Conservation (phyloP, 306 rosid species). For the Lathyrus oleraceus region DNA sequence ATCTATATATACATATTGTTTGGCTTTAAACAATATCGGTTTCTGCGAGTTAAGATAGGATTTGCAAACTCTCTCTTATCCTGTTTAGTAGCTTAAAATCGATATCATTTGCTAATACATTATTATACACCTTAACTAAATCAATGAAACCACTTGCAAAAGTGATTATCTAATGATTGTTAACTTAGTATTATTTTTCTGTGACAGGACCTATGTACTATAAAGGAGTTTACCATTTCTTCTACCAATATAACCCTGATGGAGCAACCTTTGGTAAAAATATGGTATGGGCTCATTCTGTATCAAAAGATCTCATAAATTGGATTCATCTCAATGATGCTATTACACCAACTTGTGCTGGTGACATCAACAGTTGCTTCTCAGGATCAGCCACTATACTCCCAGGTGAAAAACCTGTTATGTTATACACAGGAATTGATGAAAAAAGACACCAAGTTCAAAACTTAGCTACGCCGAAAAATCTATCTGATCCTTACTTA, state of each 20-base stretch:
- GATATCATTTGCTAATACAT: too few species aligned
- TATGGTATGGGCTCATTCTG: conserved; percentile 61
- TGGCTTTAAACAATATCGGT: too few species aligned
- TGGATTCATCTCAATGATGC: conserved; percentile 16
- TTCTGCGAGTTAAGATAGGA: too few species aligned
- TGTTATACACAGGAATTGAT: conserved; percentile 52
- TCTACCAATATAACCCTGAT: conserved; percentile 57
- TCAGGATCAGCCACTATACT: conserved; percentile 60
- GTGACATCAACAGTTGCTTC: conserved; percentile 53
- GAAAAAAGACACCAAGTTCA: conserved; percentile 45
- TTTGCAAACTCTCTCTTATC: too few species aligned
- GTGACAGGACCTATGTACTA: conserved; percentile 54
- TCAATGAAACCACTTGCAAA: too few species aligned
- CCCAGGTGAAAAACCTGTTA: conserved; percentile 34
- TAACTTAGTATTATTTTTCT: background rate
- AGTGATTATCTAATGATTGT: background rate
- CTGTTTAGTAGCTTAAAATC: too few species aligned
- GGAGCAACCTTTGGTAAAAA: conserved; percentile 46
- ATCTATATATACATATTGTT: too few species aligned
- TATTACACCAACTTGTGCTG: conserved; percentile 4
- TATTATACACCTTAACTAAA: too few species aligned
- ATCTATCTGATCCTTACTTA: conserved; percentile 49
- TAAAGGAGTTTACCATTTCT: conserved; percentile 58
- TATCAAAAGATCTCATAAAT: conserved; percentile 39
- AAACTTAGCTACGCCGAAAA: conserved; percentile 46